Conservation (phyloP, 768 basidiomycete species). For the Xerocomus brunneocitrinus region DNA sequence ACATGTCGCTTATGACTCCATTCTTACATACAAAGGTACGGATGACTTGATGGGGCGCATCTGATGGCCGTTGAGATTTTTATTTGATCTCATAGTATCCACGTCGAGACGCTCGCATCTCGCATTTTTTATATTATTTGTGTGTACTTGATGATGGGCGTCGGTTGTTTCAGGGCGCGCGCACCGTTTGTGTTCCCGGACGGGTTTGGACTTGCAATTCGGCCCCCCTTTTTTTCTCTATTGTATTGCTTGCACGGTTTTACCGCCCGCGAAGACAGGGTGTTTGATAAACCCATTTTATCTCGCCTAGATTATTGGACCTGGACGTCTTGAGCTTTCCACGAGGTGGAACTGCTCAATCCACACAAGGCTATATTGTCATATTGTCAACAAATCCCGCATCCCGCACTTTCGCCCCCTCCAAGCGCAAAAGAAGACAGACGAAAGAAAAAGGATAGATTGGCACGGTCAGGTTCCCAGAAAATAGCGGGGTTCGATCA, state of each 20-base stretch:
- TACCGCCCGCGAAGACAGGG: constrained; percentile 4
- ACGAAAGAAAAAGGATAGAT: neutral
- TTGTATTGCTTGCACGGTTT: neutral
- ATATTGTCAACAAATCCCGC: neutral
- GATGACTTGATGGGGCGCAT: neutral
- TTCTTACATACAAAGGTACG: constrained; percentile 1
- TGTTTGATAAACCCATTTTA: constrained; percentile 5
- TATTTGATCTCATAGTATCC: neutral
- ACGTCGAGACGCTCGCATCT: neutral
- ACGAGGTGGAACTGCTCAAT: constrained; percentile 20
- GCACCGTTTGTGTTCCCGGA: neutral
- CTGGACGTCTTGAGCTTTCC: constrained; percentile 24
- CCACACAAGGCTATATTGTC: constrained; percentile 26
- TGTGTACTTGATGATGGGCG: neutral
- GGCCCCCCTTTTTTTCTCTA: neutral
- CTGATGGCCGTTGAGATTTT: neutral
- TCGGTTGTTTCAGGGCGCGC: neutral
- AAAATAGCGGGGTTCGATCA: neutral
- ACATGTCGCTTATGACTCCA: neutral
- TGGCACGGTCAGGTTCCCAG: constrained; percentile 2
- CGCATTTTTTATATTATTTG: neutral
- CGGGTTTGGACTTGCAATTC: neutral
- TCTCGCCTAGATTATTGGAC: constrained; percentile 25
- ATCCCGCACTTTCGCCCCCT: neutral
- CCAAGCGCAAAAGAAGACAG: neutral